phyloP scores from a whole-genome alignment of 306 rosid species.

The Herpetospermum pedunculosum region DNA sequence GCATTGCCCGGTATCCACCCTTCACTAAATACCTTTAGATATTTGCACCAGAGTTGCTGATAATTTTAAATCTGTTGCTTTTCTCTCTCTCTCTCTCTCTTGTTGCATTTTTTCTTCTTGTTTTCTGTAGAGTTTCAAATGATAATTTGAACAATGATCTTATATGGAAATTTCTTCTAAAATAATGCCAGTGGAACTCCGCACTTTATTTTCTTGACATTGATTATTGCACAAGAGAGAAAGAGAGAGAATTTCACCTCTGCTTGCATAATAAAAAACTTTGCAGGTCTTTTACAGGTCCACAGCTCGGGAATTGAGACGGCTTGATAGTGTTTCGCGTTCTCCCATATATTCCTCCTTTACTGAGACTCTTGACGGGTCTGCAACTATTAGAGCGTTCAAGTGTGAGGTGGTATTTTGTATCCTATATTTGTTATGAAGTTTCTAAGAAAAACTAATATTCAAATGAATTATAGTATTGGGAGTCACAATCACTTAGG shows the following conservation, averaged over 20 bases:
- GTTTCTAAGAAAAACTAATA: neutral
- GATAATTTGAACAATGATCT: neutral
- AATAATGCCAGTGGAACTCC: neutral
- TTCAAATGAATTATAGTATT: neutral
- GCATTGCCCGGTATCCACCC: neutral
- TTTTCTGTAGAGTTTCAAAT: neutral
- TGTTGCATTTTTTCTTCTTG: neutral
- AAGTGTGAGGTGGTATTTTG: constrained; percentile 54
- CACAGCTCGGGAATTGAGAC: constrained; percentile 84
- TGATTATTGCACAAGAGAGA: neutral
- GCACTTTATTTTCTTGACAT: neutral
- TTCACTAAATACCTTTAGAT: neutral
- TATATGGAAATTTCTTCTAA: neutral
- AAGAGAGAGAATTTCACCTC: neutral
- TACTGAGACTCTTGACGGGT: constrained; percentile 87
- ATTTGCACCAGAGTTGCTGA: neutral
- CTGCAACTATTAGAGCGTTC: constrained; percentile 80
- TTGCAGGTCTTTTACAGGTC: constrained; percentile 87
- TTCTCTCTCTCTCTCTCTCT: too few species aligned
- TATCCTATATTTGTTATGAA: neutral
- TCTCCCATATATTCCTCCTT: constrained; percentile 94
- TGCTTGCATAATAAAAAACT: constrained; percentile 9
- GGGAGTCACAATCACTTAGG: neutral
- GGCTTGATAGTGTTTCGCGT: constrained; percentile 91
- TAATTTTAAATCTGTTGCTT: neutral